Evolutionary conservation across 2,329 filamentous ascomycete species (phyloP).

Genomic region (Fusarium multiceps): DNA sequence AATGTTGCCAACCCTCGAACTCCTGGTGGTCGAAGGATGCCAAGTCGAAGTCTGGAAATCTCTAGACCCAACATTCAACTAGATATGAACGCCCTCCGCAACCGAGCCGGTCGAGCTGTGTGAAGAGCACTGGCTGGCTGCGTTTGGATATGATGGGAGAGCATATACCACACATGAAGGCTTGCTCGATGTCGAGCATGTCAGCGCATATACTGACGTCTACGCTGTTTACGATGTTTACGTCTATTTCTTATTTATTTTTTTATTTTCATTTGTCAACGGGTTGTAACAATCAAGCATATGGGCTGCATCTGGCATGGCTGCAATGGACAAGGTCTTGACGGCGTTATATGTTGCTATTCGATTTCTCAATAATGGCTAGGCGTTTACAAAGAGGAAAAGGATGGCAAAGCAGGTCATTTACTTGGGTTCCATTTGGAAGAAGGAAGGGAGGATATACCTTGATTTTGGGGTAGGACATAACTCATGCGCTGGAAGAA

Average conservation of each 20-base stretch:
- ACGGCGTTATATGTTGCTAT: slow-evolving; percentile 36
- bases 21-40: slow-evolving; percentile 63
- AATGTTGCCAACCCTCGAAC: slow-evolving; percentile 69
- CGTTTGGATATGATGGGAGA: slow-evolving; percentile 32
- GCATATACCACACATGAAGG: not conserved
- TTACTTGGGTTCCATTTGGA: slow-evolving; percentile 18
- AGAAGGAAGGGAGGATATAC: slow-evolving; percentile 30
- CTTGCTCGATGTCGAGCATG: not conserved
- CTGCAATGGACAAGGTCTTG: slow-evolving; percentile 28
- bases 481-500: slow-evolving; percentile 38
- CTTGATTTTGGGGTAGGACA: slow-evolving; percentile 27
- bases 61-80: slow-evolving; percentile 52
- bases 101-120: slow-evolving; percentile 42
- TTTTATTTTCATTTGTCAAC: slow-evolving; percentile 33
- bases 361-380: slow-evolving; percentile 16
- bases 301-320: slow-evolving; percentile 34
- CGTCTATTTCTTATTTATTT: slow-evolving; percentile 17
- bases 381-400: slow-evolving; percentile 43
- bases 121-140: slow-evolving; percentile 41
- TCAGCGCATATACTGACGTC: slow-evolving; percentile 18
- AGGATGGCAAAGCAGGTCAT: slow-evolving; percentile 23
- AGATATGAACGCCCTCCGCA: slow-evolving; percentile 42
- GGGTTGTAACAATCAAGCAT: slow-evolving; percentile 34
- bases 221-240: slow-evolving; percentile 31
- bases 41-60: slow-evolving; percentile 68